Percentiles rank a stretch among this genome's conserved stretches.
Evolutionary conservation across 177 flowering plant species (phyloP).

Genomic region (Vitis hybrid): DNA sequence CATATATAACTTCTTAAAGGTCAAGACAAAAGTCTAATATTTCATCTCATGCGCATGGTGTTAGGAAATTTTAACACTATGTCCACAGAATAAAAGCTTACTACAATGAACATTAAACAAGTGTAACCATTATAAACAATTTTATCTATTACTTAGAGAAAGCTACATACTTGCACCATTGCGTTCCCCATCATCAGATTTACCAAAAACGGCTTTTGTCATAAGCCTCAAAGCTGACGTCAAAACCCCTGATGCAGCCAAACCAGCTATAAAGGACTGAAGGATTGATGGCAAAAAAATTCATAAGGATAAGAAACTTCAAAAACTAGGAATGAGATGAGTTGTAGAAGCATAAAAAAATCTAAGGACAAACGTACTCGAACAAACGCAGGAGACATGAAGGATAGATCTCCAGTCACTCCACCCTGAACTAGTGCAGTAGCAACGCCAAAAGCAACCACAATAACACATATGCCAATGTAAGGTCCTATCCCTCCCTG

Average conservation of each 20-base stretch:
- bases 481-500: slow-evolving; percentile 42
- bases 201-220: slow-evolving; percentile 69
- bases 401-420: slow-evolving; percentile 63
- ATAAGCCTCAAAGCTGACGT: slow-evolving; percentile 64
- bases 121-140: no score
- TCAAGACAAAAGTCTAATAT: no score
- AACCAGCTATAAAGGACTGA: slow-evolving; percentile 75
- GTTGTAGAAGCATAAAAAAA: not conserved
- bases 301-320: not conserved
- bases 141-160: not conserved
- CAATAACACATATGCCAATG: slow-evolving; percentile 39
- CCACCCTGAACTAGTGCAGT: slow-evolving; percentile 74
- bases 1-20: no score
- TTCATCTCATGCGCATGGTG: no score
- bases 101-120: no score
- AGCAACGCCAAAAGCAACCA: slow-evolving; percentile 54
- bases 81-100: no score
- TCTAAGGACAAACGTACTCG: slow-evolving; percentile 32
- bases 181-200: slow-evolving; percentile 56
- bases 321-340: not conserved
- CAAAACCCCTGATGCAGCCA: slow-evolving; percentile 72
- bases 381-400: slow-evolving; percentile 64
- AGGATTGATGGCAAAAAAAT: not conserved
- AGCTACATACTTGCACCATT: slow-evolving; percentile 66
- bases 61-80: no score